phyloP scores from a whole-genome alignment of 2,329 filamentous ascomycete genomes.

The Trichophyton equinum region DNA sequence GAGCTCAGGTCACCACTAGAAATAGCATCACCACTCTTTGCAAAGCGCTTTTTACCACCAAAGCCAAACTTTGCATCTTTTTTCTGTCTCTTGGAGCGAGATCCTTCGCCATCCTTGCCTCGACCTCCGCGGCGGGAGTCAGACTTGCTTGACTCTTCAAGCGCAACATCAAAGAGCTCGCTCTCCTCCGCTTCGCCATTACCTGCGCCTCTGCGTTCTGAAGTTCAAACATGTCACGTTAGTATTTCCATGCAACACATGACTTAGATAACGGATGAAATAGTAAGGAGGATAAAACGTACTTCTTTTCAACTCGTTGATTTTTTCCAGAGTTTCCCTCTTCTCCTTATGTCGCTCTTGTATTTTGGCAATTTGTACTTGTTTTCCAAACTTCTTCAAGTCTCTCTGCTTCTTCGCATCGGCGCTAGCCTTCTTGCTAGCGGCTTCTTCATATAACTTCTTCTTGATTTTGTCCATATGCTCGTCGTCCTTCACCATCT shows the following conservation, averaged over 20 bases:
- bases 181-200: conserved; percentile 58
- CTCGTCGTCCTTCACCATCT: conserved; percentile 97
- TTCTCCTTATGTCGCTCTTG: conserved; percentile 90
- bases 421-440: conserved; percentile 77
- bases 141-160: conserved; percentile 56
- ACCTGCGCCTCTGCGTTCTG: conserved; percentile 66
- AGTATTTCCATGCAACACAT: conserved; percentile 15
- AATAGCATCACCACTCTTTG: conserved; percentile 78
- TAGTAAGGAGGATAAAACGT: conserved; percentile 27
- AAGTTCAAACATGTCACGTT: conserved; percentile 8
- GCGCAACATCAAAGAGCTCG: conserved; percentile 81
- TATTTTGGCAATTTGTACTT: conserved; percentile 89
- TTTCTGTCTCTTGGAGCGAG: conserved; percentile 64
- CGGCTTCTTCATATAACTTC: conserved; percentile 83
- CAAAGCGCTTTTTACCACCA: conserved; percentile 84
- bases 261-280: background rate
- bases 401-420: conserved; percentile 88
- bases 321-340: conserved; percentile 88
- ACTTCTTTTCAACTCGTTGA: conserved; percentile 92
- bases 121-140: conserved; percentile 33
- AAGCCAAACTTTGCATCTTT: conserved; percentile 92
- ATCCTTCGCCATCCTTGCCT: conserved; percentile 22
- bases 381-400: conserved; percentile 98
- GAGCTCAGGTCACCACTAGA: conserved; percentile 69
- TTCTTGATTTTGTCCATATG: conserved; percentile 96